phyloP scores from a whole-genome alignment of 768 basidiomycete species.

The Lentinus brumalis region DNA sequence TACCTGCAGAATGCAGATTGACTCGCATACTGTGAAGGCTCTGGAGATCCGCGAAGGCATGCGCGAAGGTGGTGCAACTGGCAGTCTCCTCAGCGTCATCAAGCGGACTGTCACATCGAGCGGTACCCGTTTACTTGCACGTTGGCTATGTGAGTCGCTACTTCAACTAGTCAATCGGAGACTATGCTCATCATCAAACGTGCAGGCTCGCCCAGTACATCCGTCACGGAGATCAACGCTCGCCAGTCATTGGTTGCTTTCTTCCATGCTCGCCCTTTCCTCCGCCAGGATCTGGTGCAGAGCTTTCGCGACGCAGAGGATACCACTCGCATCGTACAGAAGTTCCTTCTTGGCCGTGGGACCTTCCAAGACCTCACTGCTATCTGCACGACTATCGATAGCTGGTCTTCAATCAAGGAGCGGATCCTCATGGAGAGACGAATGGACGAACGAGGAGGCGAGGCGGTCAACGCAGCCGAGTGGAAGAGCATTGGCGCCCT shows the following conservation, averaged over 20 bases:
- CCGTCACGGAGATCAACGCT: slow-evolving; percentile 65
- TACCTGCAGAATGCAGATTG: slow-evolving; percentile 79
- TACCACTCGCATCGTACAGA: slow-evolving; percentile 73
- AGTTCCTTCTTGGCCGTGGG: slow-evolving; percentile 70
- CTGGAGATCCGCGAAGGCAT: slow-evolving; percentile 80
- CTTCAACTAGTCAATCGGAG: slow-evolving; percentile 1
- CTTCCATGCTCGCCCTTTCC: slow-evolving; percentile 60
- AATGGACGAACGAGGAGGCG: slow-evolving; percentile 44
- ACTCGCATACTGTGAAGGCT: slow-evolving; percentile 86
- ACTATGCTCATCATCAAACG: not conserved
- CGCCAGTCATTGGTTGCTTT: slow-evolving; percentile 79
- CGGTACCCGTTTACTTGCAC: slow-evolving; percentile 71
- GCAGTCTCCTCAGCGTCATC: slow-evolving; percentile 73
- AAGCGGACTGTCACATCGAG: slow-evolving; percentile 79
- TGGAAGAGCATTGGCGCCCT: slow-evolving; percentile 62
- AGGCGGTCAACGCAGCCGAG: slow-evolving; percentile 32
- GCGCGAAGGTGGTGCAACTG: slow-evolving; percentile 70
- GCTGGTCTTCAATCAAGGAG: slow-evolving; percentile 56
- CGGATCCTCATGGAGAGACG: slow-evolving; percentile 58
- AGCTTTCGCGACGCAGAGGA: slow-evolving; percentile 66
- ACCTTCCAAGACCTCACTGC: slow-evolving; percentile 64
- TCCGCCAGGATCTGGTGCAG: slow-evolving; percentile 63
- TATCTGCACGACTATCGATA: slow-evolving; percentile 60
- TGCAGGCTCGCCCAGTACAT: slow-evolving; percentile 84
- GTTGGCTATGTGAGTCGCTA: slow-evolving; percentile 70